Evolutionary conservation across 768 basidiomycete species (phyloP).

Genomic region (Auricularia sp.): DNA sequence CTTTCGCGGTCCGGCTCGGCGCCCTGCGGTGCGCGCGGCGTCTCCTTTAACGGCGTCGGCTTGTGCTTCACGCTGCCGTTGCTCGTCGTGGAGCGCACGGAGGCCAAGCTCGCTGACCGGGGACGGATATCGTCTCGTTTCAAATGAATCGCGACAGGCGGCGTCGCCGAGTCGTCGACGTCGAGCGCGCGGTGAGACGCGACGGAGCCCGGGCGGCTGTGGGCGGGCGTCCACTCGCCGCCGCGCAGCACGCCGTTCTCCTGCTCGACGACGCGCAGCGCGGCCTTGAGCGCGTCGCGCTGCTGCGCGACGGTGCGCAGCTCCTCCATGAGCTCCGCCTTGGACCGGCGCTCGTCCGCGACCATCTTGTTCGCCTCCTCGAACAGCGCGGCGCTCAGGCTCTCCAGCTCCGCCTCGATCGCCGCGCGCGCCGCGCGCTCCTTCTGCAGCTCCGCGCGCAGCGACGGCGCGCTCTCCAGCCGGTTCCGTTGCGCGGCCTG

Average conservation of each 20-base stretch:
- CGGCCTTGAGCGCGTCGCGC: slow-evolving; percentile 52
- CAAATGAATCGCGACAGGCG: too few relatives aligned
- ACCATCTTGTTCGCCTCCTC: slow-evolving; percentile 94
- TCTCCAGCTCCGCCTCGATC: slow-evolving; percentile 70
- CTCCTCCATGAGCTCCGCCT: slow-evolving; percentile 67
- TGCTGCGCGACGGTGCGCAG: slow-evolving; percentile 47
- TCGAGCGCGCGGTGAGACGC: not conserved
- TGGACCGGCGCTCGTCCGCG: slow-evolving; percentile 58
- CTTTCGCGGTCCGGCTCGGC: too few relatives aligned
- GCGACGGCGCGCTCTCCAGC: slow-evolving; percentile 15
- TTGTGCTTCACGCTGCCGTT: too few relatives aligned
- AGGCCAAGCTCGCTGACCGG: too few relatives aligned
- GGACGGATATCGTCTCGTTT: too few relatives aligned
- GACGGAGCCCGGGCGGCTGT: not conserved
- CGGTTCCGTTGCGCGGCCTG: slow-evolving; percentile 24
- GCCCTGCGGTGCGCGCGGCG: too few relatives aligned
- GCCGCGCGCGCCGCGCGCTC: slow-evolving; percentile 48
- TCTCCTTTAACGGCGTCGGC: too few relatives aligned
- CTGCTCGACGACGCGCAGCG: slow-evolving; percentile 55
- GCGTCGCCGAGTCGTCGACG: too few relatives aligned
- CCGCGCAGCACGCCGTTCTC: not conserved
- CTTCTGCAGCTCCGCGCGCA: slow-evolving; percentile 39
- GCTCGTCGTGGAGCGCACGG: too few relatives aligned
- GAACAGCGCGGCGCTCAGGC: slow-evolving; percentile 71
- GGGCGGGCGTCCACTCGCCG: not conserved